Evolutionary conservation across 2,329 filamentous ascomycete genomes (phyloP), one percentile per base, ranked within the genome.

Genomic region (Trichoderma guizhouense): DNA sequence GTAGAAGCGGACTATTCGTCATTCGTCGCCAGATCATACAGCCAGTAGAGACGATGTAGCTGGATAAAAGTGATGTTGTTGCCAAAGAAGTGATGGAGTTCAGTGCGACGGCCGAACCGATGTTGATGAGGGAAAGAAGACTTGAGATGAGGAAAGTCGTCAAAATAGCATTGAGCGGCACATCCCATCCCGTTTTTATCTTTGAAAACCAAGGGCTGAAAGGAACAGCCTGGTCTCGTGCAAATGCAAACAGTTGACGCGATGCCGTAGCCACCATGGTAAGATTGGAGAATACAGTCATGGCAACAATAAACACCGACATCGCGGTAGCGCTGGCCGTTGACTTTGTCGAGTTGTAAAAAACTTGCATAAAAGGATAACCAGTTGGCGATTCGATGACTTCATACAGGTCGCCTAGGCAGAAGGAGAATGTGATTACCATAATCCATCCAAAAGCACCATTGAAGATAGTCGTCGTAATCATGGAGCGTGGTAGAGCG

Each of bases 341-440:
- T 55, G 64, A 57, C 32, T 66, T 53, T 12, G 86, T 86, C 1
- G 84, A 84, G 43, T 87, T 83, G 73, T 82, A 82, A 72, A 89
- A 89, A 26, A 90, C 84, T 64, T 88, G 83, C 75, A 91, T 89
- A 73, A 89, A 89, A 0, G 89, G 88, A 62, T 87, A 88, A 1
- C 83, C 84, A 0, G 86, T 87, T 0, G 82, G 81, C 0, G 83
- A 83, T 0, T 78, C 78, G 3, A 87, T 77, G 0, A 85, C 82
- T 0, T 76, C 77, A 12, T 84, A 80, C 12, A 87, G 78, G 70
- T 89, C 82, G 2, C 83, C 83, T 18, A 89, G 80, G 30, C 84
- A 87, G 74, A 89, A 90, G 9, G 87, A 82, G 43, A 88, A 80
- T 0, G 86, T 85, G 15, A 89, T 81, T n/a, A 89, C 76, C 81